phyloP scores from a whole-genome alignment of 202 grass and related monocot genomes.

The Hordeum pubiflorum region DNA sequence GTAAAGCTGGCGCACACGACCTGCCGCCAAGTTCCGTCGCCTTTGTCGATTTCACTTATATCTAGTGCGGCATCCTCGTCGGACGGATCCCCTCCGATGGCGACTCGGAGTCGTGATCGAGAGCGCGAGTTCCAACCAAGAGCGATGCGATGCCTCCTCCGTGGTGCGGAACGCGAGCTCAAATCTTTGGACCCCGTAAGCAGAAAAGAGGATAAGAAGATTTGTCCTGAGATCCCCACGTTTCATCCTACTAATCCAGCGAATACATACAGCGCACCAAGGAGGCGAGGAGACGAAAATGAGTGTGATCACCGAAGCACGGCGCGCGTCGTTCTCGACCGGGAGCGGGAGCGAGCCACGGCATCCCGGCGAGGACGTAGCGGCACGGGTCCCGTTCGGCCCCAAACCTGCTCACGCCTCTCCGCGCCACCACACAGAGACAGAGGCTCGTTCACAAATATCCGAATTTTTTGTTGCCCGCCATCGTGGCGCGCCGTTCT shows the following conservation, averaged over 20 bases:
- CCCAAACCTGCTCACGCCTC: conserved; percentile 21
- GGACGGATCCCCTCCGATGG: not conserved
- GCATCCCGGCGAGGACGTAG: not conserved
- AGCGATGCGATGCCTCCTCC: not conserved
- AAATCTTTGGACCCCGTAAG: not conserved
- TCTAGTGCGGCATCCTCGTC: too few relatives aligned
- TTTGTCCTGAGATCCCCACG: not conserved
- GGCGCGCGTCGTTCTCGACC: not conserved
- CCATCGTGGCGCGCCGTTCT: not conserved
- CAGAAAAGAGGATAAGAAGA: not conserved
- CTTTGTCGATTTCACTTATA: too few relatives aligned
- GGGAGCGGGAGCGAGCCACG: not conserved
- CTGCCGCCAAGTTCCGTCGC: too few relatives aligned
- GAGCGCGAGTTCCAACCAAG: not conserved
- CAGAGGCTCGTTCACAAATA: not conserved
- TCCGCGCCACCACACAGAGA: not conserved
- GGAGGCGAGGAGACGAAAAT: not conserved
- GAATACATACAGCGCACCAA: too few relatives aligned
- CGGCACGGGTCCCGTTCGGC: not conserved
- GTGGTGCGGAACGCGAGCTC: not conserved
- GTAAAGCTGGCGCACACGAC: too few relatives aligned
- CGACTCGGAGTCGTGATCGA: not conserved
- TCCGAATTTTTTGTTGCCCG: not conserved
- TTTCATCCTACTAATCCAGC: not conserved
- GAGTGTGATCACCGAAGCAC: not conserved